Evolutionary conservation across 768 basidiomycete genomes (phyloP).

Genomic region (Leccinum ochraceum): DNA sequence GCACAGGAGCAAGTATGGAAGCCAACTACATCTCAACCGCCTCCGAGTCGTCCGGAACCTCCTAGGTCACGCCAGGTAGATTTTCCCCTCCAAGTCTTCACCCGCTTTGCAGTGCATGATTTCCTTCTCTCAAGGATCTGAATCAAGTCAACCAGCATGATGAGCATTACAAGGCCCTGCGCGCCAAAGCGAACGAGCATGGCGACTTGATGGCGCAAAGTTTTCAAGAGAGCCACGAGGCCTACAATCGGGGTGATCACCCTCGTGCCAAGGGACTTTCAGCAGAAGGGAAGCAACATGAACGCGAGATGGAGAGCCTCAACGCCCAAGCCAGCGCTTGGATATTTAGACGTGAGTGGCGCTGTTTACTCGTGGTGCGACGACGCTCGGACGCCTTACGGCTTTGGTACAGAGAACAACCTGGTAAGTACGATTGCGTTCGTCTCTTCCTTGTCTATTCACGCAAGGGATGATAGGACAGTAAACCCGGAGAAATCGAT

Average conservation of each 20-base stretch:
- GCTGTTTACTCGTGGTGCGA: background rate
- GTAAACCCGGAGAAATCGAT: slow-evolving; percentile 75
- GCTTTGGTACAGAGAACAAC: slow-evolving; percentile 64
- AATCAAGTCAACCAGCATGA: slow-evolving; percentile 70
- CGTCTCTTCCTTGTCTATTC: background rate
- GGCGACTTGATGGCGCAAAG: slow-evolving; percentile 75
- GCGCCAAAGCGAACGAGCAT: slow-evolving; percentile 74
- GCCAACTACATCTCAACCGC: slow-evolving; percentile 14
- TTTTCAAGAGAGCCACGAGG: slow-evolving; percentile 73
- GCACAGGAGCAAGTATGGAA: slow-evolving; percentile 19
- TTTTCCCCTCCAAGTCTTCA: background rate
- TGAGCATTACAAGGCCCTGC: slow-evolving; percentile 65
- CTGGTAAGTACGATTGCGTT: slow-evolving; percentile 39
- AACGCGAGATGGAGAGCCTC: slow-evolving; percentile 72
- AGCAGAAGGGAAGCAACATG: slow-evolving; percentile 76
- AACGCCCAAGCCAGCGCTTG: slow-evolving; percentile 84
- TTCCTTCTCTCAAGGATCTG: slow-evolving; percentile 41
- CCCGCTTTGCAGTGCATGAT: background rate
- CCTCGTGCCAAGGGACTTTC: slow-evolving; percentile 81
- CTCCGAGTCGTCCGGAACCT: slow-evolving; percentile 8
- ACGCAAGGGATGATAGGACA: slow-evolving; percentile 45
- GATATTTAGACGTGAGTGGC: slow-evolving; percentile 69
- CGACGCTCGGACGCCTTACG: background rate
- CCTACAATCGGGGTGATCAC: slow-evolving; percentile 72
- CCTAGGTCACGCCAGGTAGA: slow-evolving; percentile 20